Evolutionary conservation across 2,329 filamentous ascomycete species (phyloP).

Genomic region (Westerdykella sp.): DNA sequence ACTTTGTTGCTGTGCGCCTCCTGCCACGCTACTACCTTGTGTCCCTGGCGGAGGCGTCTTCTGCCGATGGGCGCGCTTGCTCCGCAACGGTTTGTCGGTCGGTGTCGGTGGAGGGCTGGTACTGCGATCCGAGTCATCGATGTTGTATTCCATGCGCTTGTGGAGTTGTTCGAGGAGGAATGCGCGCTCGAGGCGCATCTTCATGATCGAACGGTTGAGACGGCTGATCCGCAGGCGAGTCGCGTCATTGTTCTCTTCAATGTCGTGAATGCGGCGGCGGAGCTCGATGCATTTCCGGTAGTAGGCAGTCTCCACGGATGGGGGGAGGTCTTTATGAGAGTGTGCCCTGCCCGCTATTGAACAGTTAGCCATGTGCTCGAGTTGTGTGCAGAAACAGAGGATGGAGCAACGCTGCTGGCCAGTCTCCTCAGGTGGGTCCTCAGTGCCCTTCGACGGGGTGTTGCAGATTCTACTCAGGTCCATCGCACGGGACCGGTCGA

Average conservation of each 20-base stretch:
- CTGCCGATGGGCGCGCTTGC: conserved; percentile 62
- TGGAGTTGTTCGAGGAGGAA: conserved; percentile 47
- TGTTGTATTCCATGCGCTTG: conserved; percentile 44
- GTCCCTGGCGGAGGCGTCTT: conserved; percentile 26
- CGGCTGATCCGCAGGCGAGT: conserved; percentile 72
- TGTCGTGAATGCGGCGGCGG: conserved; percentile 83
- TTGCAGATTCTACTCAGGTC: too few relatives aligned
- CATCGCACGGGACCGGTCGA: too few relatives aligned
- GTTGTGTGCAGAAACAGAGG: neutral
- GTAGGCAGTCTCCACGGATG: conserved; percentile 92
- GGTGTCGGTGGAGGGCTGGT: conserved; percentile 75
- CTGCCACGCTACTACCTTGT: conserved; percentile 2
- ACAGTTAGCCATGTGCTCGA: neutral
- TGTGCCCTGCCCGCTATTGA: conserved; percentile 22
- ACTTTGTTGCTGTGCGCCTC: conserved; percentile 10
- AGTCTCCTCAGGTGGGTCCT: neutral
- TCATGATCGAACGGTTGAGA: conserved; percentile 79
- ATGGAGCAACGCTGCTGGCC: neutral
- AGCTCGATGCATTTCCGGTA: conserved; percentile 94
- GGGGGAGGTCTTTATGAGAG: conserved; percentile 53
- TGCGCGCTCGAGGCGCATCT: conserved; percentile 80
- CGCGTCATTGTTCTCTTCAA: conserved; percentile 85
- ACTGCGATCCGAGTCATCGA: conserved; percentile 65
- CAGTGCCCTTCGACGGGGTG: neutral
- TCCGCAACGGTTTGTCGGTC: conserved; percentile 69